phyloP scores from a whole-genome alignment of 352 stramenopile species.

The Phytopythium oedochilum region DNA sequence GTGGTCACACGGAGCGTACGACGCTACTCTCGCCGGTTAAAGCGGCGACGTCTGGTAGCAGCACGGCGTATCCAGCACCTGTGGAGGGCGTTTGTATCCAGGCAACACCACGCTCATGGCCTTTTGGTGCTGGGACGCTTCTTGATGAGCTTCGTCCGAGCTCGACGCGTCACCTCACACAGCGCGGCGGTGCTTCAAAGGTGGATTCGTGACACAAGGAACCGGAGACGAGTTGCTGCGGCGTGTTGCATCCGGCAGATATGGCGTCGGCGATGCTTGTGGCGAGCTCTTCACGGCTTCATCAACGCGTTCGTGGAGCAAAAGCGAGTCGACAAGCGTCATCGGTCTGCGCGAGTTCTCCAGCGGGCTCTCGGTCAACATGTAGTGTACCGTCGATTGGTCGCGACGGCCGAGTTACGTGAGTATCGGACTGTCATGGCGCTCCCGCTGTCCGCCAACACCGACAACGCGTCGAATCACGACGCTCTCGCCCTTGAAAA shows the following conservation, averaged over 20 bases:
- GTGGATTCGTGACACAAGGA: conserved; percentile 15
- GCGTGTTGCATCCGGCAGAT: conserved; percentile 29
- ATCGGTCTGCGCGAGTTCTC: conserved; percentile 35
- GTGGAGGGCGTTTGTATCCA: conserved; percentile 13
- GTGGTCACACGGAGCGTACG: conserved; percentile 31
- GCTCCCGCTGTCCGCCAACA: conserved; percentile 2
- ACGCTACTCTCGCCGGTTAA: conserved; percentile 10
- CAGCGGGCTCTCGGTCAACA: conserved; percentile 33
- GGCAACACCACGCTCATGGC: background rate
- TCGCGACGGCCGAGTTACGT: conserved; percentile 19
- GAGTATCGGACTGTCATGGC: conserved; percentile 23
- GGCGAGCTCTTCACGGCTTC: conserved; percentile 27
- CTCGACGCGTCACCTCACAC: conserved; percentile 1
- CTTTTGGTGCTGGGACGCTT: background rate
- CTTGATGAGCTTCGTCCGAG: conserved; percentile 6
- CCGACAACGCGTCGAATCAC: background rate
- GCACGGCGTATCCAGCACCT: conserved; percentile 29
- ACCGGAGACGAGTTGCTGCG: conserved; percentile 6
- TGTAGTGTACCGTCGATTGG: conserved; percentile 22
- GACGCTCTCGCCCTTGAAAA: conserved; percentile 12
- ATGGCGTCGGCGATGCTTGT: conserved; percentile 36
- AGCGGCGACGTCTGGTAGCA: conserved; percentile 13
- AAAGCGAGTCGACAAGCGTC: conserved; percentile 18
- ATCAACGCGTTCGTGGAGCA: conserved; percentile 22
- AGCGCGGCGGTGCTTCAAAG: conserved; percentile 18